Percentiles rank a stretch among this genome's conserved stretches.
phyloP scores from a whole-genome alignment of 2,329 filamentous ascomycete species.

The Venturia aucupariae region DNA sequence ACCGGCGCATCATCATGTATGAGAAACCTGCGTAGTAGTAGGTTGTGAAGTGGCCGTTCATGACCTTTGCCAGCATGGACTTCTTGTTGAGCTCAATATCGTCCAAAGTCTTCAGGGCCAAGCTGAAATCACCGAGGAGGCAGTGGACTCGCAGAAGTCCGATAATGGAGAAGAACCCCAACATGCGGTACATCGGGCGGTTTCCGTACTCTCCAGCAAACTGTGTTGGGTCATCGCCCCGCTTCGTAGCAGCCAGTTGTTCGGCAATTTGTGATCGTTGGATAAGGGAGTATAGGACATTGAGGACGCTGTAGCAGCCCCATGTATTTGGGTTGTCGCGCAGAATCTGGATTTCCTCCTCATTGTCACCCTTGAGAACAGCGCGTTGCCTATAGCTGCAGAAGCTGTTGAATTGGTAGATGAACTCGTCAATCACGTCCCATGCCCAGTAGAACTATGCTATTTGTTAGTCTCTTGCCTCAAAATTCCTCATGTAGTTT shows the following conservation, averaged over 20 bases:
- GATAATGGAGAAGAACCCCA: slow-evolving; percentile 99
- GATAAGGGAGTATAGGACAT: slow-evolving; percentile 98
- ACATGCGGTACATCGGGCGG: slow-evolving; percentile 92
- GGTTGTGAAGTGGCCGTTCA: slow-evolving; percentile 98
- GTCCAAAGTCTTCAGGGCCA: slow-evolving; percentile 96
- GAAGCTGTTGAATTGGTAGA: slow-evolving; percentile 99
- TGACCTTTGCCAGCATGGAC: slow-evolving; percentile 98
- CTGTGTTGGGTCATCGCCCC: slow-evolving; percentile 76
- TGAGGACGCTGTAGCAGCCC: slow-evolving; percentile 99
- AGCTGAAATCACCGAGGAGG: slow-evolving; percentile 92
- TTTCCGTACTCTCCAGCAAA: slow-evolving; percentile 93
- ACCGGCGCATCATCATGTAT: slow-evolving; percentile 99
- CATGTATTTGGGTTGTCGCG: slow-evolving; percentile 97
- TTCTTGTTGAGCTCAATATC: slow-evolving; percentile 99
- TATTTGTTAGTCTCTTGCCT: slow-evolving; percentile 17
- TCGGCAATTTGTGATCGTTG: slow-evolving; percentile 97
- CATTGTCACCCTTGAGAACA: slow-evolving; percentile 72
- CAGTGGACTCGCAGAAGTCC: slow-evolving; percentile 93
- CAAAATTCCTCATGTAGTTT: neutral
- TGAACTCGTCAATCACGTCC: slow-evolving; percentile 99
- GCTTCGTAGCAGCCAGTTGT: slow-evolving; percentile 89
- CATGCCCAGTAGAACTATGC: slow-evolving; percentile 94
- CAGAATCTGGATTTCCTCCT: slow-evolving; percentile 84
- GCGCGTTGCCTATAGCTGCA: slow-evolving; percentile 92
- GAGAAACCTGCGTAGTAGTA: slow-evolving; percentile 99